phyloP scores from a whole-genome alignment of 148 eudicot species.

The Gaultheria prostrata region DNA sequence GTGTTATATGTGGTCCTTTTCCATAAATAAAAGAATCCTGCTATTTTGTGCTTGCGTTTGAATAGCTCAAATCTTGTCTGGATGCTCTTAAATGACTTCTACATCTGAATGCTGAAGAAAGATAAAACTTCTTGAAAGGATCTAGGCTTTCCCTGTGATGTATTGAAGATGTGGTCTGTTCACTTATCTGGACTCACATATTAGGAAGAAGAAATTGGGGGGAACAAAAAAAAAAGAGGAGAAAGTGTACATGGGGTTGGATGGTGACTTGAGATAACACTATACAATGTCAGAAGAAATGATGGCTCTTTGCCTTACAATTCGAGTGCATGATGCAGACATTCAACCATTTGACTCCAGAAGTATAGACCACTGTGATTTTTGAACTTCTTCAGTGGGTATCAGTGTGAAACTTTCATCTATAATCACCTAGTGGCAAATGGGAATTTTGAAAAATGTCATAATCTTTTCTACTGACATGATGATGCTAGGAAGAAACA shows the following conservation, averaged over 20 bases:
- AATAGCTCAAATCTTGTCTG: neutral
- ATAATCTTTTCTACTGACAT: neutral
- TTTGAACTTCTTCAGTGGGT: neutral
- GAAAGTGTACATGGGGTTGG: neutral
- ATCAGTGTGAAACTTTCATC: neutral
- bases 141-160: neutral
- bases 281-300: neutral
- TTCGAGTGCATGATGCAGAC: neutral
- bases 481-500: neutral
- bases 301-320: neutral
- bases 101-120: neutral
- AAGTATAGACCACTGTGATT: neutral
- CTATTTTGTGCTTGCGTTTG: neutral
- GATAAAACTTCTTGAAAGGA: neutral
- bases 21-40: neutral
- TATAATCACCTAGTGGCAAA: neutral
- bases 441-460: neutral
- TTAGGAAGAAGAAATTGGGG: slow-evolving; percentile 5
- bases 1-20: neutral
- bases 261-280: neutral
- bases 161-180: too few species aligned
- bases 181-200: neutral
- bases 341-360: neutral
- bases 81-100: neutral
- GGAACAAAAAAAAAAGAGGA: neutral